Base-by-base conservation (phyloP, 495 filamentous ascomycete genomes). In the Rostrohypoxylon terebratum region DNA sequence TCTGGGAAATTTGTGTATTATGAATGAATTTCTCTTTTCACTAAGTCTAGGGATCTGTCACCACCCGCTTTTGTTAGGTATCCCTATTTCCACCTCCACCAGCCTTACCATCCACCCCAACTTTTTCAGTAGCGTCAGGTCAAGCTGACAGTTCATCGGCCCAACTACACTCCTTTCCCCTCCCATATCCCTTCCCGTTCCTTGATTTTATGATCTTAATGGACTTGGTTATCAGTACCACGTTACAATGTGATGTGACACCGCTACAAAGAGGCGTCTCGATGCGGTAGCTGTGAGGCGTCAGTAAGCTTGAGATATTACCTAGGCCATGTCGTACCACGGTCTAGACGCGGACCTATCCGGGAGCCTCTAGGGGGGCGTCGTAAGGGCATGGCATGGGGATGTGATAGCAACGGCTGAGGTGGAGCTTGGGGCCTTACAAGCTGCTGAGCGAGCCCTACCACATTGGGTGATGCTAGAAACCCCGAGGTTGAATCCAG, bases 231-330 rank as follows among this genome's bases (percentile, higher is more conserved):
- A 34, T 44, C 48, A 9, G 50, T 69, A 70, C 67, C 64, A 74
- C 74, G 71, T 76, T 76, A 58, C 74, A 76, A 63, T 21, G 51
- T 34, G 65, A 71, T 75, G 75, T 72, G 69, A 77, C 75, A 76
- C 48, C 18, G 53, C 68, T 65, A 53, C 63, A 59, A 69, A 63
- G 53, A 68, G 28, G 47, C 58, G 31, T 71, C 72, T 75, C 54
- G 59, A 75, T 60, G 48, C 5, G 72, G 72, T 64, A 75, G 68
- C 72, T 77, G 59, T 65, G 55, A 69, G 71, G 58, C 48, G 59
- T 59, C 33, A 61, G 51, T 63, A 65, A 72, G 71, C 68, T 59
- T 53, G 51, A 68, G 62, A 23, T 63, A 69, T 66, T 36, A 69
- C 60, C 69, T 69, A 59, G 55, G 38, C 55, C 23, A 55, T 66